phyloP scores from a whole-genome alignment of 352 stramenopile species.

The Phytophthora sp. region DNA sequence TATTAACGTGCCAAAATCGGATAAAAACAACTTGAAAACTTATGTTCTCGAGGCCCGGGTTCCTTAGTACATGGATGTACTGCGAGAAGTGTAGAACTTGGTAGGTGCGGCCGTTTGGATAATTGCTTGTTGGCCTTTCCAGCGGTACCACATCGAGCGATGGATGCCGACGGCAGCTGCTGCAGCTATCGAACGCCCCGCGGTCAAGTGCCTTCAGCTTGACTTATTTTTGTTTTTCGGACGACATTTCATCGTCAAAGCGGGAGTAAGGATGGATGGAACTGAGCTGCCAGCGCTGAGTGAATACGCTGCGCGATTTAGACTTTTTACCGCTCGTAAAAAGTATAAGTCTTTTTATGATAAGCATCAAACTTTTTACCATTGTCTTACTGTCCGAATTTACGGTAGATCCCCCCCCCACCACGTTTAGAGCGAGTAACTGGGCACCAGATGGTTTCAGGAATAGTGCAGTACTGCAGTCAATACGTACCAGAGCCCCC shows the following conservation, averaged over 20 bases:
- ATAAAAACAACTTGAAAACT: not conserved
- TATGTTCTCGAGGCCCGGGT: not conserved
- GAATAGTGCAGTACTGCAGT: too few species aligned
- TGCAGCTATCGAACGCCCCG: not conserved
- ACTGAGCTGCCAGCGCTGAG: not conserved
- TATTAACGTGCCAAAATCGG: not conserved
- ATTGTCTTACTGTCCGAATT: not conserved
- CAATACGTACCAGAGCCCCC: too few species aligned
- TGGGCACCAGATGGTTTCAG: too few species aligned
- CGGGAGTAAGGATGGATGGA: not conserved
- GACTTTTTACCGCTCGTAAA: conserved; percentile 3
- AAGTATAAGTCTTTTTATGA: conserved; percentile 1
- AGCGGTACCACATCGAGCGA: not conserved
- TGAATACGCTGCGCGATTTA: not conserved
- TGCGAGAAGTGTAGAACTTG: not conserved
- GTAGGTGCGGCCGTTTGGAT: not conserved
- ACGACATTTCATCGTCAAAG: not conserved
- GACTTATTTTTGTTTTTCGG: not conserved
- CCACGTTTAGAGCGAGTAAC: too few species aligned
- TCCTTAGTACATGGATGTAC: not conserved
- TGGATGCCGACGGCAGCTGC: not conserved
- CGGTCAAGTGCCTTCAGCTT: not conserved
- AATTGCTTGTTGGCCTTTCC: not conserved
- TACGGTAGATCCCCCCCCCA: too few species aligned
- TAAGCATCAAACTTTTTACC: not conserved